Conservation (phyloP, 2,329 filamentous ascomycete species). For the Pseudogymnoascus pannorum region DNA sequence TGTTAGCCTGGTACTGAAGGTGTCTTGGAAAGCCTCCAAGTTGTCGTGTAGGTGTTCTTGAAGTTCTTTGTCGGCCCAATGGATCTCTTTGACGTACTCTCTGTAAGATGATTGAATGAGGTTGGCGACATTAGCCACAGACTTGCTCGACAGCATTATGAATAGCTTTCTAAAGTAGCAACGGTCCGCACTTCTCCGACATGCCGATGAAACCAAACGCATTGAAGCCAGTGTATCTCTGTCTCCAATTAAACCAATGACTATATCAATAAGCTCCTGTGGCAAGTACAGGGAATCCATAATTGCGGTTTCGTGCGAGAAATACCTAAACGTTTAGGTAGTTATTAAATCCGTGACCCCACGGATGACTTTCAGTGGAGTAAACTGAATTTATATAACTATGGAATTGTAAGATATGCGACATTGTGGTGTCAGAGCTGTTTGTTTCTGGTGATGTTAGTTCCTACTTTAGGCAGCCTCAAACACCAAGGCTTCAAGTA, state of each 20-base stretch:
- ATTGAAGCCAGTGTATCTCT: background rate
- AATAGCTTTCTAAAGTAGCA: background rate
- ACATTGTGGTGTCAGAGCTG: too few species aligned
- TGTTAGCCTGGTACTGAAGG: background rate
- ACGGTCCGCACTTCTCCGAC: background rate
- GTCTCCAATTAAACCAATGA: background rate
- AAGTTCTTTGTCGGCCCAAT: background rate
- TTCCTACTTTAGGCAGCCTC: too few species aligned
- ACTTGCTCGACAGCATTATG: background rate
- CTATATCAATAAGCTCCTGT: background rate
- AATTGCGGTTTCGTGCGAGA: background rate
- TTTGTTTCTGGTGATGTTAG: too few species aligned
- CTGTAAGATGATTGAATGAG: background rate
- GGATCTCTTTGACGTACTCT: background rate
- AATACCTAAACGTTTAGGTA: background rate
- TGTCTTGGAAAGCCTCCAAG: background rate
- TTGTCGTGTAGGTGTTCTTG: background rate
- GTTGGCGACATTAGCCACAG: background rate
- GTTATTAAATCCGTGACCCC: too few species aligned
- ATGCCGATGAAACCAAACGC: background rate
- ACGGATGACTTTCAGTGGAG: too few species aligned
- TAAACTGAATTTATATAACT: too few species aligned
- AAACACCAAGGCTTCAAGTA: too few species aligned
- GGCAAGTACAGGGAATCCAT: background rate
- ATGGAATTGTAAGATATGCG: too few species aligned